These are phyloP conservation scores for Macadamia integrifolia DNA, from an alignment of 164 flowering plant genomes.

Conservation along the genomic window DNA sequence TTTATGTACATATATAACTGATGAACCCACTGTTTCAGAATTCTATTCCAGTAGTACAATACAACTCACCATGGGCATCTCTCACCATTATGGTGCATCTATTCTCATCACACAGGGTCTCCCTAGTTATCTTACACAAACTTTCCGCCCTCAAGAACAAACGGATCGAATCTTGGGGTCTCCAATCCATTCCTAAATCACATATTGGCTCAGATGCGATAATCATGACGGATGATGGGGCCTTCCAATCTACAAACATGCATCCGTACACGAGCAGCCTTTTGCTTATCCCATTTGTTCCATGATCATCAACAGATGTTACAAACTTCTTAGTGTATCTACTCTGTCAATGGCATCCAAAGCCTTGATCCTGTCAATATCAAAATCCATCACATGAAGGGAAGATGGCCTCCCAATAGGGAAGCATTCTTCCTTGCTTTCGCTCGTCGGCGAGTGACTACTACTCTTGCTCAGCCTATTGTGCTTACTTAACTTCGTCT, in stretches of 20 bases:
- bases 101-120: neutral
- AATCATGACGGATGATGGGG: neutral
- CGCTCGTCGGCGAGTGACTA: slow-evolving; percentile 66
- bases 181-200: neutral
- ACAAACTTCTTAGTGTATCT: slow-evolving; percentile 44
- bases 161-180: neutral
- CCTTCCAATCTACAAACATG: neutral
- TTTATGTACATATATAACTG: slow-evolving; percentile 7
- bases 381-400: slow-evolving; percentile 68
- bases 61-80: neutral
- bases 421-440: slow-evolving; percentile 39
- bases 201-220: neutral
- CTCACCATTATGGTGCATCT: slow-evolving; percentile 2
- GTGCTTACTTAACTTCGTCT: slow-evolving; percentile 44
- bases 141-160: neutral
- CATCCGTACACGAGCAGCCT: neutral
- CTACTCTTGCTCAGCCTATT: slow-evolving; percentile 73
- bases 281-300: neutral
- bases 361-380: slow-evolving; percentile 72
- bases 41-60: neutral
- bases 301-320: neutral
- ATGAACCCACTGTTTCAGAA: neutral
- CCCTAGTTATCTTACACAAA: slow-evolving; percentile 6
- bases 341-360: slow-evolving; percentile 92
- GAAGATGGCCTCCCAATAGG: slow-evolving; percentile 44